Evolutionary conservation across 805 yeast genomes (phyloP), one percentile per base, ranked within the genome.

Genomic region (Schwanniomyces yamadae): DNA sequence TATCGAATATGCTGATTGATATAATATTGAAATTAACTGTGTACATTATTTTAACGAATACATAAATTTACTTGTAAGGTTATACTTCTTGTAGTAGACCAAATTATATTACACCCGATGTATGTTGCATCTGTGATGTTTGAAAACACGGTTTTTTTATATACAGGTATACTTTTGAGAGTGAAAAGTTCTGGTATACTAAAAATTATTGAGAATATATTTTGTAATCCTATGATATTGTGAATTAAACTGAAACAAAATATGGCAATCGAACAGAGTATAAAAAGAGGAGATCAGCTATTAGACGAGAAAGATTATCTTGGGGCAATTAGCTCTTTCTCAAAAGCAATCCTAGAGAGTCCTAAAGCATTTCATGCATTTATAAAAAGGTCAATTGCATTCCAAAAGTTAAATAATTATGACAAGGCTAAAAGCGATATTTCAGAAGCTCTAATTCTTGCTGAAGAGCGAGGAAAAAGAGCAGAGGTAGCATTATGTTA

Each of bases 341-440:
- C 69, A 4, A 41, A 49, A 0, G 72, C 77, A 0, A 46, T 80
- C 13, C 49, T 49, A 9, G 69, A 69, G 29, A 57, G 68, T 31
- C 70, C 77, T 0, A 54, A 54, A 3, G 73, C 81, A 12, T 66
- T 74, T 31, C 60, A 55, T 27, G 76, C 83, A 0, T 60, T 66
- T 13, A 39, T 75, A 3, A 69, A 78, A 42, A 55, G 80, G 39
- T 63, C 83, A 9, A 73, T 69, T 12, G 68, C 74, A 4, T 60
- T 73, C 44, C 73, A 73, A 41, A 72, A 77, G 45, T 47, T 69
- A 30, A 59, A 66, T 37, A 63, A 73, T 37, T 70, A 66, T 56
- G 77, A 73, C 28, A 55, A 54, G 15, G 78, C 85, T 2, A 57
- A 72, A 32, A 57, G 59, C 3, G 75, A 72, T 47, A 66, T 78